Percentiles rank a stretch among this genome's conserved stretches.
Evolutionary conservation across 306 rosid genomes (phyloP).

Genomic region (Abrus precatorius): DNA sequence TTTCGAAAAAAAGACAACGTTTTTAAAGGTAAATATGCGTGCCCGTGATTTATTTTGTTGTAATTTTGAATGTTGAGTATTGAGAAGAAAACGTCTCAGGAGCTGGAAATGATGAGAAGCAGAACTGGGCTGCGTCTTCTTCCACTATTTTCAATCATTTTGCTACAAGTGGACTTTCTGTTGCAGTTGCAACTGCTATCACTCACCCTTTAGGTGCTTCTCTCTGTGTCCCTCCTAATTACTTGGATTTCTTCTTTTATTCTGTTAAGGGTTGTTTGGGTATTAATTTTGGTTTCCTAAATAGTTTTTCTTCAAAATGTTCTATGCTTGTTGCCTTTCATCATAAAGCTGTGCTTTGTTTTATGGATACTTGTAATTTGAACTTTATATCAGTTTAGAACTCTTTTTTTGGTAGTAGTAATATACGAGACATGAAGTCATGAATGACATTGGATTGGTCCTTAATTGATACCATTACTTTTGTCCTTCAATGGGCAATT

Average conservation of each 20-base stretch:
- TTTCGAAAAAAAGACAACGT: background rate
- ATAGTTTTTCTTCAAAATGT: background rate
- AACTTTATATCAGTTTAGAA: background rate
- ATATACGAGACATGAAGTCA: background rate
- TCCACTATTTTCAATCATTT: conserved; percentile 72
- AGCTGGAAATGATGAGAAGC: conserved; percentile 53
- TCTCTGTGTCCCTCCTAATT: background rate
- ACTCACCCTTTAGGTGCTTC: conserved; percentile 88
- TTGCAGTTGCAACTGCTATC: conserved; percentile 78
- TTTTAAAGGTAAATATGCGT: background rate
- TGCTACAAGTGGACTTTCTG: conserved; percentile 84
- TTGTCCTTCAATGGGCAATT: conserved; percentile 15
- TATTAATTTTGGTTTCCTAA: background rate
- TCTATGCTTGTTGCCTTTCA: background rate
- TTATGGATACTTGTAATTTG: background rate
- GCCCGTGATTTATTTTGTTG: background rate
- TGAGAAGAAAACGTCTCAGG: conserved; percentile 52
- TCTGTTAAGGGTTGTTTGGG: background rate
- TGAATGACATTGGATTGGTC: background rate
- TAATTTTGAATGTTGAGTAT: conserved; percentile 2
- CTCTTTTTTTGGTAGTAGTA: background rate
- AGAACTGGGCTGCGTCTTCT: conserved; percentile 71
- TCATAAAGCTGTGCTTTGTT: background rate
- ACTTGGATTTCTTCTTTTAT: background rate
- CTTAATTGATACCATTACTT: background rate